A percentile compares a stretch with the other conserved stretches of the same genome.
phyloP scores from a whole-genome alignment of 257 asterid genomes.

The Solanum gracilifrons region DNA sequence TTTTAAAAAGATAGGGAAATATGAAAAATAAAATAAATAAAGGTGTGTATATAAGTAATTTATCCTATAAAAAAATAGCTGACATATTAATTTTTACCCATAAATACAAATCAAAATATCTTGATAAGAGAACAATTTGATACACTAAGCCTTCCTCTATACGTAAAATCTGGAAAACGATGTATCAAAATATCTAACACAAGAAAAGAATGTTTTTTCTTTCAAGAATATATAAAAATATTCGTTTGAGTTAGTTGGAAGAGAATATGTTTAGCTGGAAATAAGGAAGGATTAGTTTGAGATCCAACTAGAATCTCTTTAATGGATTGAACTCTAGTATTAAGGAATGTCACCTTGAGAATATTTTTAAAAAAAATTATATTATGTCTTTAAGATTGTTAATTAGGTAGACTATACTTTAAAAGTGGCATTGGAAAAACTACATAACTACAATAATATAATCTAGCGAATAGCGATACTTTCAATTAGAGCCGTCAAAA shows the following conservation, averaged over 20 bases:
- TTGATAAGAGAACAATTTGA: no score
- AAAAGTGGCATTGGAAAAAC: not conserved
- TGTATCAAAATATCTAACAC: not conserved
- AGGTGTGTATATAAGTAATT: no score
- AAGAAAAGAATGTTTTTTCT: not conserved
- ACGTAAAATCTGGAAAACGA: no score
- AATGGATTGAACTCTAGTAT: not conserved
- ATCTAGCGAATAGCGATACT: not conserved
- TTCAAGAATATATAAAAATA: not conserved
- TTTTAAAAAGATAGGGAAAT: no score
- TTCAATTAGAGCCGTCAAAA: no score
- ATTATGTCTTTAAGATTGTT: not conserved
- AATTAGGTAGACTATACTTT: not conserved
- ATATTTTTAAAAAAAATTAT: not conserved
- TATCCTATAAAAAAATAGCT: no score
- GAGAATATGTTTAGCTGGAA: not conserved
- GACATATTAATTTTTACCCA: not conserved
- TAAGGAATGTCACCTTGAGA: not conserved
- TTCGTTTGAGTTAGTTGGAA: not conserved
- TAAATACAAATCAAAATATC: not conserved
- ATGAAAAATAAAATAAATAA: no score
- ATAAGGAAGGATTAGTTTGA: not conserved
- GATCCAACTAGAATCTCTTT: not conserved
- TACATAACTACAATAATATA: no score
- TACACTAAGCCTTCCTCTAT: not conserved